phyloP scores from a whole-genome alignment of 176 grass and related monocot species.

The Aegilops sharonensis region DNA sequence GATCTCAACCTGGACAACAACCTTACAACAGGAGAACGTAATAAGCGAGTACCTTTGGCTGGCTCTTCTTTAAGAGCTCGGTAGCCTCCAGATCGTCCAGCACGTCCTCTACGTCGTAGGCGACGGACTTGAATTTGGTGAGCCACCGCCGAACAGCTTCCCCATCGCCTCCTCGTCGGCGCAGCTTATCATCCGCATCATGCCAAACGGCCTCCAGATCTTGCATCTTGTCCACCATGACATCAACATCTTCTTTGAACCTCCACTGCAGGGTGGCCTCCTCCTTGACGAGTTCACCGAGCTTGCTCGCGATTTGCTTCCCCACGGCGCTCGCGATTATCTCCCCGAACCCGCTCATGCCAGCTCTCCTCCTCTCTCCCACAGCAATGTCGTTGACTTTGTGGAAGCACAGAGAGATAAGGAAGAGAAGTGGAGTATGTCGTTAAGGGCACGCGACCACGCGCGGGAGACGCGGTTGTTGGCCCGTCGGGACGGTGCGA shows the following conservation, averaged over 20 bases:
- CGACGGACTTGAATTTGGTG: background rate
- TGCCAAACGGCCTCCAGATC: background rate
- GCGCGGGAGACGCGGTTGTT: too few relatives aligned
- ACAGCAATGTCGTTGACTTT: too few relatives aligned
- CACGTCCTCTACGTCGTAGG: background rate
- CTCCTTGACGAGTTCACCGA: too few relatives aligned
- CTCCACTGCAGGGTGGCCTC: background rate
- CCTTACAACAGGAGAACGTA: too few relatives aligned
- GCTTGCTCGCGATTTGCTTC: background rate
- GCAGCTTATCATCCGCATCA: background rate
- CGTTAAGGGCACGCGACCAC: too few relatives aligned
- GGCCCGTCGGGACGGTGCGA: too few relatives aligned
- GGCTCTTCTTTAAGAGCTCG: background rate
- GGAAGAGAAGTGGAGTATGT: too few relatives aligned
- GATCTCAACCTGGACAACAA: too few relatives aligned
- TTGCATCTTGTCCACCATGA: background rate
- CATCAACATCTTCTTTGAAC: background rate
- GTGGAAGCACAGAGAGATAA: too few relatives aligned
- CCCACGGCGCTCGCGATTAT: background rate
- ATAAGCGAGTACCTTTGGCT: background rate
- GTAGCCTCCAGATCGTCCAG: background rate
- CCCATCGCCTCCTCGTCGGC: background rate
- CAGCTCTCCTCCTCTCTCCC: too few relatives aligned
- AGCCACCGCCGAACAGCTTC: background rate
- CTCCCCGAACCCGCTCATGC: background rate